Percentiles rank a stretch among this genome's conserved stretches.
Conservation (phyloP, 2,329 filamentous ascomycete genomes). For the Phialophora verrucosa region DNA sequence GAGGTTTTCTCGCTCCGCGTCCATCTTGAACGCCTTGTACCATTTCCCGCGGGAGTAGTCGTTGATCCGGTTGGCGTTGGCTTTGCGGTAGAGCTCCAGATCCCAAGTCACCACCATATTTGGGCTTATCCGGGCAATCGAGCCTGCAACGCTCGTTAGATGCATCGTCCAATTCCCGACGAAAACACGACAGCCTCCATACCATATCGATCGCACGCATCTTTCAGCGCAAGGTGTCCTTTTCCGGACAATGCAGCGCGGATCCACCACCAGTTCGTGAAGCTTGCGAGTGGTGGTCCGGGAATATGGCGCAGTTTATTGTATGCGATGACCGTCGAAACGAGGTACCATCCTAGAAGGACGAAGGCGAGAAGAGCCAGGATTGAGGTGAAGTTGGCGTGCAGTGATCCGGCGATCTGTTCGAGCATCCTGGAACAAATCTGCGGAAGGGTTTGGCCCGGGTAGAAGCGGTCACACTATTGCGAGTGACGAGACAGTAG, state of each 20-base stretch:
- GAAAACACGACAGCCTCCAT: background rate
- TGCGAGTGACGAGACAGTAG: background rate
- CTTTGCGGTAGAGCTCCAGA: conserved; percentile 51
- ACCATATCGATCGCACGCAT: conserved; percentile 26
- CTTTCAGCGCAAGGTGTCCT: conserved; percentile 22
- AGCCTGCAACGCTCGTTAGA: conserved; percentile 26
- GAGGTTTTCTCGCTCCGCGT: conserved; percentile 61
- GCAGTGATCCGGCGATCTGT: conserved; percentile 15
- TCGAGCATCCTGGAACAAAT: conserved; percentile 13
- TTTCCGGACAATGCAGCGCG: conserved; percentile 23
- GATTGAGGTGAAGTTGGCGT: conserved; percentile 11
- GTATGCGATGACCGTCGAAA: conserved; percentile 16
- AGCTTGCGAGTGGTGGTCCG: conserved; percentile 26
- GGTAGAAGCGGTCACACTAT: background rate
- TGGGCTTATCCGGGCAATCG: conserved; percentile 53
- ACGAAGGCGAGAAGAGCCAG: conserved; percentile 10
- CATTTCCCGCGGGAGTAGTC: conserved; percentile 42
- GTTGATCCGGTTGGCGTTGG: conserved; percentile 25
- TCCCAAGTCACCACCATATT: conserved; percentile 58
- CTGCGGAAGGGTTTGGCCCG: background rate
- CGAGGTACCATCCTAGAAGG: conserved; percentile 13
- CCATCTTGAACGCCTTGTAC: conserved; percentile 58
- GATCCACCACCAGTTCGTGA: conserved; percentile 30
- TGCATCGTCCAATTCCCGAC: background rate
- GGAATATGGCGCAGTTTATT: conserved; percentile 24